Percentiles rank a stretch among this genome's conserved stretches.
These are phyloP conservation scores for Casuarina glauca DNA, from an alignment of 306 rosid species.

Conservation along the genomic window DNA sequence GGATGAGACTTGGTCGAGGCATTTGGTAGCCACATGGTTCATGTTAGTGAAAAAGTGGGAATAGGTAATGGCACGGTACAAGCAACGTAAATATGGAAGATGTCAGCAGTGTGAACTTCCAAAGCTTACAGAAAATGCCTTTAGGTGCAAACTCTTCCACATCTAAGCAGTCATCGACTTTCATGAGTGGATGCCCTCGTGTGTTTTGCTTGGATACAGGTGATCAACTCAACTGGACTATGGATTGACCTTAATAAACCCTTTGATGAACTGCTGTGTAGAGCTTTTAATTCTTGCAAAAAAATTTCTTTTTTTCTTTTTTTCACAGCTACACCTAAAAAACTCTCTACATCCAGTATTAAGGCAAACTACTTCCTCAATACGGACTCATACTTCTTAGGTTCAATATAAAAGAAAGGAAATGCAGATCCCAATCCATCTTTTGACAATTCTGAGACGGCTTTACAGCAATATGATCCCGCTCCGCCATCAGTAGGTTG, in stretches of 20 bases:
- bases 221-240: too few species aligned
- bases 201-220: constrained; percentile 33
- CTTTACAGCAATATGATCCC: constrained; percentile 90
- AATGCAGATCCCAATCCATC: constrained; percentile 88
- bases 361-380: constrained; percentile 78
- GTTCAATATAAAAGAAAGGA: constrained; percentile 97
- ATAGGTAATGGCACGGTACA: too few species aligned
- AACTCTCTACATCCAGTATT: too few species aligned
- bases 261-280: too few species aligned
- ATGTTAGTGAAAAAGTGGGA: constrained; percentile 26
- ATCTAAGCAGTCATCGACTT: constrained; percentile 21
- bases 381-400: constrained; percentile 70
- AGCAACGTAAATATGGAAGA: constrained; percentile 22
- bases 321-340: too few species aligned
- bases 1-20: constrained; percentile 27
- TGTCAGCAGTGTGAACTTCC: constrained; percentile 17
- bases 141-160: constrained; percentile 13
- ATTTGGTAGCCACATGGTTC: constrained; percentile 20
- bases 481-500: constrained; percentile 91
- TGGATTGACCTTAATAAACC: too few species aligned
- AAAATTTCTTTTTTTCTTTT: too few species aligned
- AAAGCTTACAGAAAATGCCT: constrained; percentile 15
- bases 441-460: constrained; percentile 87
- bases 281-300: too few species aligned
- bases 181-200: constrained; percentile 40